phyloP scores from a whole-genome alignment of 78 protist genomes.

The Dictyostelium firmibasis region DNA sequence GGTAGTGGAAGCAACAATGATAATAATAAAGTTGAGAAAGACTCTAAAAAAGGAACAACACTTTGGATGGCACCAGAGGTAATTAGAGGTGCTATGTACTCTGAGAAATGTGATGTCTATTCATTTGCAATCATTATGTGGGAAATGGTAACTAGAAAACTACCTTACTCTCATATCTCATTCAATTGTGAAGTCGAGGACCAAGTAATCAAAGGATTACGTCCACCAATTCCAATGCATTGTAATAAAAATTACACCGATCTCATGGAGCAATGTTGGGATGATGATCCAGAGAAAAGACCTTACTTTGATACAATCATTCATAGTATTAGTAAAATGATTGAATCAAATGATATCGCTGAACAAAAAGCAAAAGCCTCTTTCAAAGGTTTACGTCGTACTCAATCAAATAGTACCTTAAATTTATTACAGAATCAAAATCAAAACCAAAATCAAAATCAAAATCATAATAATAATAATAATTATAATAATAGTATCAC shows the following conservation, averaged over 20 bases:
- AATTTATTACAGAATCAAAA: background rate
- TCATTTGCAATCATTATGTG: constrained; percentile 69
- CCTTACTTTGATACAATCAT: constrained; percentile 49
- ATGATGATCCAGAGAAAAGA: constrained; percentile 12
- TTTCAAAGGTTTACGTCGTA: constrained; percentile 35
- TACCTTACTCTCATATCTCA: constrained; percentile 25
- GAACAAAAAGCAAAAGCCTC: constrained; percentile 69
- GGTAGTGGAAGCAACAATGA: background rate
- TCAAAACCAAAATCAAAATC: background rate
- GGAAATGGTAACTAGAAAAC: constrained; percentile 60
- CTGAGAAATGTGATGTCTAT: constrained; percentile 62
- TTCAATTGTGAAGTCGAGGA: constrained; percentile 55
- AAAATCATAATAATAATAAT: background rate
- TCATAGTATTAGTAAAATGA: constrained; percentile 16
- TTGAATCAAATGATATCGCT: background rate
- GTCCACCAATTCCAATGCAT: constrained; percentile 47
- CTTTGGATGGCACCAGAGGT: constrained; percentile 79
- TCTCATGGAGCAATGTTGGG: constrained; percentile 51
- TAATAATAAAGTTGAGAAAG: background rate
- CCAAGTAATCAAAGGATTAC: constrained; percentile 19
- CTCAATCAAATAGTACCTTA: constrained; percentile 24
- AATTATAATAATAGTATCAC: background rate
- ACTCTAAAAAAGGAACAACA: constrained; percentile 44
- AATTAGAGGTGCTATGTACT: constrained; percentile 35
- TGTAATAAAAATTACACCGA: background rate